These are phyloP conservation scores for Eutypella sp. DNA, from an alignment of 2,329 filamentous ascomycete species.

Conservation along the genomic window DNA sequence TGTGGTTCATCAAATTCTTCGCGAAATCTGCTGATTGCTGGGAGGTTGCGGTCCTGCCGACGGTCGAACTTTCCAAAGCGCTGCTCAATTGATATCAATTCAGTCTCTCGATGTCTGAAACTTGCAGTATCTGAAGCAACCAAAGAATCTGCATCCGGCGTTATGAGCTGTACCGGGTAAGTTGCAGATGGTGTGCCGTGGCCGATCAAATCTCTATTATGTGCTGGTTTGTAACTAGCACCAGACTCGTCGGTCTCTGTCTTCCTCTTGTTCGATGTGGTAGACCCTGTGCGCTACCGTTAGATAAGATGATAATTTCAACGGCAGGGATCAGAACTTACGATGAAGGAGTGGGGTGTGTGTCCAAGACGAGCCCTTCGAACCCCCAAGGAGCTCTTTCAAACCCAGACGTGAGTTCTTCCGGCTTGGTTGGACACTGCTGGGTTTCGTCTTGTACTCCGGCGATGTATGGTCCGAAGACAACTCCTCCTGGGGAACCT, in stretches of 20 bases:
- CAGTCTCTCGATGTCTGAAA: conserved; percentile 32
- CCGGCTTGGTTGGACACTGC: conserved; percentile 16
- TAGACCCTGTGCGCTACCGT: conserved; percentile 15
- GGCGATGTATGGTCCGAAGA: conserved; percentile 22
- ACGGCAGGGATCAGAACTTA: conserved; percentile 6
- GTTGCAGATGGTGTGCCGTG: conserved; percentile 7
- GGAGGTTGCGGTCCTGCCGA: conserved; percentile 23
- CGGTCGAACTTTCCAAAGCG: conserved; percentile 33
- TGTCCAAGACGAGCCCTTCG: conserved; percentile 4
- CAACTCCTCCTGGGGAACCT: conserved; percentile 10
- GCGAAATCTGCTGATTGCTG: conserved; percentile 34
- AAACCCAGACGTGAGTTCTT: conserved; percentile 15
- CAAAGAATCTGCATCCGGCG: conserved; percentile 13
- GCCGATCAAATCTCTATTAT: conserved; percentile 15
- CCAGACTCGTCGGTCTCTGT: conserved; percentile 20
- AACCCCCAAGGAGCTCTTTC: conserved; percentile 10
- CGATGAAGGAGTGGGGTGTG: conserved; percentile 12
- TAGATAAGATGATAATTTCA: not conserved
- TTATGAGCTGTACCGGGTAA: conserved; percentile 7
- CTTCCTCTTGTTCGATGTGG: conserved; percentile 9
- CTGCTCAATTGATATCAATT: conserved; percentile 34
- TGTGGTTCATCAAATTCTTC: conserved; percentile 32
- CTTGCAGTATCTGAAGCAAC: conserved; percentile 32
- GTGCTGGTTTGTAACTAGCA: conserved; percentile 23
- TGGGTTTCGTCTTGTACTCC: conserved; percentile 18